Evolutionary conservation across 768 basidiomycete genomes (phyloP).

Genomic region (Macrocybe gigantea): DNA sequence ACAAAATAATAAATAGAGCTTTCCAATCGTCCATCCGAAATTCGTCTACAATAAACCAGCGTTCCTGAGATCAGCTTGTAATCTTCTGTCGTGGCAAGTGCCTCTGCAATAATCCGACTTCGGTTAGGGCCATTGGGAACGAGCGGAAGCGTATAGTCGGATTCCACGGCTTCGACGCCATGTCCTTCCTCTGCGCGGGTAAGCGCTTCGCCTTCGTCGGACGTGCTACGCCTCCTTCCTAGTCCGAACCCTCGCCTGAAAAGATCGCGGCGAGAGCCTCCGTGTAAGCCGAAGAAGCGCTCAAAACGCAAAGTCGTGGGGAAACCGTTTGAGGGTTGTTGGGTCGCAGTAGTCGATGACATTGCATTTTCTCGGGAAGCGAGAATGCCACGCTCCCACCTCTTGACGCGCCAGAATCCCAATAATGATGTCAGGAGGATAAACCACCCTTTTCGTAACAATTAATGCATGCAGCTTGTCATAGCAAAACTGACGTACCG

Average conservation of each 20-base stretch:
- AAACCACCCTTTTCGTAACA: slow-evolving; percentile 59
- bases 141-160: slow-evolving; percentile 34
- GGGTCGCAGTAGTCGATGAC: slow-evolving; percentile 13
- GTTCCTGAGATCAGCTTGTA: slow-evolving; percentile 54
- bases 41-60: slow-evolving; percentile 53
- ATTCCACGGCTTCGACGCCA: slow-evolving; percentile 21
- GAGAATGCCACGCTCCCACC: slow-evolving; percentile 78
- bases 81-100: slow-evolving; percentile 46
- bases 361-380: slow-evolving; percentile 37
- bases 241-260: slow-evolving; percentile 43
- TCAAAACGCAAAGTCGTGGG: slow-evolving; percentile 32
- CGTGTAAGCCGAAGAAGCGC: slow-evolving; percentile 31
- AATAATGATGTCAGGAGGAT: slow-evolving; percentile 86
- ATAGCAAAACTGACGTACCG: slow-evolving; percentile 32
- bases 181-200: slow-evolving; percentile 26
- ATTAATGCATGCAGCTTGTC: not conserved
- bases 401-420: slow-evolving; percentile 85
- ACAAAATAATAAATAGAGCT: not conserved
- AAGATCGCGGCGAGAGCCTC: slow-evolving; percentile 32
- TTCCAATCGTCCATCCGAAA: not conserved
- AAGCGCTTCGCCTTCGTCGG: slow-evolving; percentile 20
- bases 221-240: slow-evolving; percentile 16
- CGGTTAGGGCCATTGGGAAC: slow-evolving; percentile 36
- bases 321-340: slow-evolving; percentile 8
- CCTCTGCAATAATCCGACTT: slow-evolving; percentile 35